Conservation (phyloP, 805 yeast species). For the Wickerhamiella lipophila region DNA sequence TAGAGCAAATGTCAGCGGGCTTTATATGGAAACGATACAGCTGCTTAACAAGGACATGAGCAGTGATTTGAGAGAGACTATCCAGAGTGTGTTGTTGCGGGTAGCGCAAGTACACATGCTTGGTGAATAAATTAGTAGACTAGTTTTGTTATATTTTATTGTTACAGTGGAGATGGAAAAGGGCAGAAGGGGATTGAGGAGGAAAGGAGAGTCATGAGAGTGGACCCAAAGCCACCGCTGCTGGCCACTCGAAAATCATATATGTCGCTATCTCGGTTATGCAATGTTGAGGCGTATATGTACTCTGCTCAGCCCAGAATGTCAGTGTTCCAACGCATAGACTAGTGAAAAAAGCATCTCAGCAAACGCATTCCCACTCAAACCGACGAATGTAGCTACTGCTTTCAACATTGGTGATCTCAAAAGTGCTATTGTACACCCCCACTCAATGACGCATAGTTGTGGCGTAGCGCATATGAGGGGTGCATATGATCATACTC, state of each 20-base stretch:
- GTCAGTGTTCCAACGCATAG: no score
- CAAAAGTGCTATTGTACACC: no score
- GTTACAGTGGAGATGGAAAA: background rate
- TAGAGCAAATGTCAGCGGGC: constrained; percentile 18
- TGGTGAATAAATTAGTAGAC: background rate
- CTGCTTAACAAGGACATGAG: constrained; percentile 29
- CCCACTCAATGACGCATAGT: background rate
- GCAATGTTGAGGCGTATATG: background rate
- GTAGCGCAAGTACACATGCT: constrained; percentile 35
- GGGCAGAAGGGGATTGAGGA: no score
- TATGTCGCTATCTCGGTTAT: background rate
- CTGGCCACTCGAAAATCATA: no score
- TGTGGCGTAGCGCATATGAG: background rate
- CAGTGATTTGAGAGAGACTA: constrained; percentile 27
- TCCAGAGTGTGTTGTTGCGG: constrained; percentile 30
- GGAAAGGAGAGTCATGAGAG: no score
- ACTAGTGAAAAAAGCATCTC: no score
- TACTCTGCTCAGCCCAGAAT: no score
- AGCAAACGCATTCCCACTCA: no score
- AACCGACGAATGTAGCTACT: no score
- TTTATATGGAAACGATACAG: constrained; percentile 22
- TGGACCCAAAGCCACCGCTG: no score
- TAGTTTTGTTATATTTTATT: background rate
- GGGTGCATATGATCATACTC: background rate
- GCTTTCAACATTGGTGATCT: no score